Evolutionary conservation across 2,329 filamentous ascomycete species (phyloP).

Genomic region (Rhexocercosporidium sp.): DNA sequence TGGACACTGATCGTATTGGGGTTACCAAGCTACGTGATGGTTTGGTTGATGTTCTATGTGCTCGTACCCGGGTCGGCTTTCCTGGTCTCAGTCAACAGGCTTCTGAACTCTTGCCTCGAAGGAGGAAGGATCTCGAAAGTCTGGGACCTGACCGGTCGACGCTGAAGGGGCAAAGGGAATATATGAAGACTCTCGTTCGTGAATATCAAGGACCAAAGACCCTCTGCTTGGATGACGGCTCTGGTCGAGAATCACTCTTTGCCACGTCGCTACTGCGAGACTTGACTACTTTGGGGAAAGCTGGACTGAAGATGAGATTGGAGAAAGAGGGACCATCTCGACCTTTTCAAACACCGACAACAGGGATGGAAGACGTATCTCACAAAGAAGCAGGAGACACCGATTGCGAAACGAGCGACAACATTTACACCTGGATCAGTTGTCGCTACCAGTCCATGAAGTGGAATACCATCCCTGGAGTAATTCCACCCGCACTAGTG

Average conservation of each 20-base stretch:
- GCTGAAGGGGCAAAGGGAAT: background rate
- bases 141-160: background rate
- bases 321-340: background rate
- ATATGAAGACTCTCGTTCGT: background rate
- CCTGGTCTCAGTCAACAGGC: background rate
- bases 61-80: background rate
- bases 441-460: background rate
- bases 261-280: background rate
- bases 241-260: background rate
- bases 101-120: background rate
- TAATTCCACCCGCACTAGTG: background rate
- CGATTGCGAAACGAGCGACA: background rate
- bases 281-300: background rate
- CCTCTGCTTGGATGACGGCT: background rate
- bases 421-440: background rate
- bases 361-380: background rate
- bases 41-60: too few species aligned
- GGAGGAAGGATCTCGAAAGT: background rate
- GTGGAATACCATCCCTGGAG: background rate
- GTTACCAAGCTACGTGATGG: too few species aligned
- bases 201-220: background rate
- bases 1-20: too few species aligned
- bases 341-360: background rate
- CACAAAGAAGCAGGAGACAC: background rate
- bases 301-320: background rate